phyloP scores from a whole-genome alignment of 371 early-diverging fungal genomes.

The Gilbertella persicaria region DNA sequence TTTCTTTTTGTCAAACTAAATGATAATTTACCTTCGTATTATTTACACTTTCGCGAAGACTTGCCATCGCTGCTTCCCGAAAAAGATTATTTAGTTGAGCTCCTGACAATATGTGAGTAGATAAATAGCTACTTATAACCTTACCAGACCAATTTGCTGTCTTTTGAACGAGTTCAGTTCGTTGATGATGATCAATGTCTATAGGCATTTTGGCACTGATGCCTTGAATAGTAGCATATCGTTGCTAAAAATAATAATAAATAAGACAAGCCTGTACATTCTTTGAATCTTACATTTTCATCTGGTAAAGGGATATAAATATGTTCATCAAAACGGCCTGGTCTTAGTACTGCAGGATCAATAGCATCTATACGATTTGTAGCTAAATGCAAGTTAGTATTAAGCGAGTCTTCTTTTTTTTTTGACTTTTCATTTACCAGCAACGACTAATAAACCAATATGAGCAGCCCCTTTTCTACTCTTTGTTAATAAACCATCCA shows the following conservation, averaged over 20 bases:
- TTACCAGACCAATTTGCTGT: constrained; percentile 59
- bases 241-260: constrained; percentile 46
- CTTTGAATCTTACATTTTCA: constrained; percentile 52
- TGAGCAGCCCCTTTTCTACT: constrained; percentile 33
- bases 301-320: constrained; percentile 95
- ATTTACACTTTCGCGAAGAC: constrained; percentile 57
- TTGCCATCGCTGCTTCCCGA: constrained; percentile 62
- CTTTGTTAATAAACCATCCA: constrained; percentile 78
- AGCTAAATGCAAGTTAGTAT: constrained; percentile 31
- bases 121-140: background rate
- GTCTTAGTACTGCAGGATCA: constrained; percentile 95
- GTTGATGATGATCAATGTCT: constrained; percentile 31
- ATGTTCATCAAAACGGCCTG: constrained; percentile 99
- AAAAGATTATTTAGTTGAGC: constrained; percentile 66
- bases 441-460: constrained; percentile 70
- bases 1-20: background rate
- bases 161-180: constrained; percentile 25
- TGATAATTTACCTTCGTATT: constrained; percentile 40
- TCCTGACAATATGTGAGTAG: constrained; percentile 20
- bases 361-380: constrained; percentile 75
- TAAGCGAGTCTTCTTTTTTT: background rate
- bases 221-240: constrained; percentile 56
- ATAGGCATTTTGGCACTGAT: constrained; percentile 62
- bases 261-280: no score
- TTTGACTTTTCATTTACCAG: constrained; percentile 49